Evolutionary conservation across 2,329 filamentous ascomycete species (phyloP).

Genomic region (Ciborinia camelliae): DNA sequence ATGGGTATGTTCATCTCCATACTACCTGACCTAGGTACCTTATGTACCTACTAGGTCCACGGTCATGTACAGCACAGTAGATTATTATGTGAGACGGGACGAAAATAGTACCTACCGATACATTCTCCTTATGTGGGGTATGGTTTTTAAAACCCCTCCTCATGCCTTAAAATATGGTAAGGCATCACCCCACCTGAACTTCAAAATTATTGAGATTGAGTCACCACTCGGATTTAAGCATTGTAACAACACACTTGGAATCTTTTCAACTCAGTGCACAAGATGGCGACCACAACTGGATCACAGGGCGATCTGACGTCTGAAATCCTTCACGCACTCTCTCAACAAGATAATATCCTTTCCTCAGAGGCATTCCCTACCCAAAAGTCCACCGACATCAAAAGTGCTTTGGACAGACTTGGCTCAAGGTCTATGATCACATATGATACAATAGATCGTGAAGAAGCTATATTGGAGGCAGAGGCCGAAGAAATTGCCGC

Average conservation of each 20-base stretch:
- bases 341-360: constrained; percentile 60
- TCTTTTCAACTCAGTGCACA: neutral
- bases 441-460: constrained; percentile 78
- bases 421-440: constrained; percentile 79
- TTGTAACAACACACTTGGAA: neutral
- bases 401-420: constrained; percentile 84
- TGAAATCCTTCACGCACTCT: constrained; percentile 63
- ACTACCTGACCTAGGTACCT: too few species aligned
- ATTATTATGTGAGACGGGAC: neutral
- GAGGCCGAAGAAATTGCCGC: constrained; percentile 70
- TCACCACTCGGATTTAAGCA: constrained; percentile 9
- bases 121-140: too few species aligned
- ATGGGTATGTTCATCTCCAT: neutral
- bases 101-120: too few species aligned
- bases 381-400: constrained; percentile 65
- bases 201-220: constrained; percentile 20
- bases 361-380: constrained; percentile 68
- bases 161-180: neutral
- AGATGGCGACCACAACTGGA: constrained; percentile 46
- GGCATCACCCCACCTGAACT: constrained; percentile 14
- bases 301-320: constrained; percentile 54
- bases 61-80: neutral
- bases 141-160: neutral
- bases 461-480: constrained; percentile 71
- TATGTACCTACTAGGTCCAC: too few species aligned